A percentile compares a stretch with the other conserved stretches of the same genome.
Evolutionary conservation across 805 yeast genomes (phyloP).

Genomic region (Kuraishia molischiana): DNA sequence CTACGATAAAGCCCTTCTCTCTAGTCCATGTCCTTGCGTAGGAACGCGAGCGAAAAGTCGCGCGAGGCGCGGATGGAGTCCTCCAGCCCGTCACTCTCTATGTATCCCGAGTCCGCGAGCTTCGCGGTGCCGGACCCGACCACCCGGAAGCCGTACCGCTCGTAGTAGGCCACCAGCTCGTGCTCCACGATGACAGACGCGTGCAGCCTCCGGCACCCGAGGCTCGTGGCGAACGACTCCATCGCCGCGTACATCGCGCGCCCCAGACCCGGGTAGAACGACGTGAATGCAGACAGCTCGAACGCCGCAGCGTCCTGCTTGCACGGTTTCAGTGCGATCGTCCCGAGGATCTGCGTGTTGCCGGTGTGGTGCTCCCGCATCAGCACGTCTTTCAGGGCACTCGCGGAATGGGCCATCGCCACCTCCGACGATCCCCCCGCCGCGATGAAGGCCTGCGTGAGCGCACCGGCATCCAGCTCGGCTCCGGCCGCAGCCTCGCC

Average conservation of each 20-base stretch:
- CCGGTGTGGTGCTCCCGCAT: conserved; percentile 3
- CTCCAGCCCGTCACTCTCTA: conserved; percentile 11
- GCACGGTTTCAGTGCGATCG: conserved; percentile 23
- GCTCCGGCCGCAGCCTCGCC: not conserved
- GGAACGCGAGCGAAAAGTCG: conserved; percentile 25
- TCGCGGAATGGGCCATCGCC: conserved; percentile 13
- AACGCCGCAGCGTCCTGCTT: conserved; percentile 7
- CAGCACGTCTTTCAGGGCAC: conserved; percentile 16
- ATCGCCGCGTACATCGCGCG: not conserved
- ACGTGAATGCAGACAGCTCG: conserved; percentile 45
- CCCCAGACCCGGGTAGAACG: conserved; percentile 34
- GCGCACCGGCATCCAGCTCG: conserved; percentile 8
- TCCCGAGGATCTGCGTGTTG: conserved; percentile 17
- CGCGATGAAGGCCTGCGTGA: conserved; percentile 10
- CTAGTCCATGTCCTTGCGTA: conserved; percentile 12
- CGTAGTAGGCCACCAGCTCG: conserved; percentile 30
- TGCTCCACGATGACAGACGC: conserved; percentile 35
- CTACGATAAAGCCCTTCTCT: not conserved
- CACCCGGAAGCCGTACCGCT: conserved; percentile 22
- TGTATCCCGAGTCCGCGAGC: conserved; percentile 4
- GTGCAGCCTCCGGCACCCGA: conserved; percentile 9
- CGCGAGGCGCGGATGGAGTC: conserved; percentile 19
- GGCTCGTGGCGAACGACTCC: not conserved
- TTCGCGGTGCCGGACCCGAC: conserved; percentile 7
- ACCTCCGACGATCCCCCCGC: conserved; percentile 8